Evolutionary conservation across 371 early-diverging fungal genomes (phyloP).

Genomic region (Rhizomucor pusillus): DNA sequence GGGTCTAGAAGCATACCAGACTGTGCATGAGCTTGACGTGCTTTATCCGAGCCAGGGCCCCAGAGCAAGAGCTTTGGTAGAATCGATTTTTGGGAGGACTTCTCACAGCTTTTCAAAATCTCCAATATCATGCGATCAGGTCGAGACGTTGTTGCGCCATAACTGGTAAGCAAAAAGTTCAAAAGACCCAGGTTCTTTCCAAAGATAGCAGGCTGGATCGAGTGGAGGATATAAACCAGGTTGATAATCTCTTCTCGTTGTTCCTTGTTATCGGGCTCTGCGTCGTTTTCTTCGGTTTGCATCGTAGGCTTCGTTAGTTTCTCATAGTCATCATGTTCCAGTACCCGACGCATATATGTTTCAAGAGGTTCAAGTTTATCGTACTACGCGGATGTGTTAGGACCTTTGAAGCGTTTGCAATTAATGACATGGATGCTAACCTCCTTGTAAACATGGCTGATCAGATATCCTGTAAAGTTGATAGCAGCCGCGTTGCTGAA

Average conservation of each 20-base stretch:
- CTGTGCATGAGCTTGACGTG: slow-evolving; percentile 40
- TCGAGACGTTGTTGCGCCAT: slow-evolving; percentile 52
- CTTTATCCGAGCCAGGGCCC: slow-evolving; percentile 55
- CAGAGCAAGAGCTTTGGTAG: slow-evolving; percentile 50
- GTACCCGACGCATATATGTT: slow-evolving; percentile 38
- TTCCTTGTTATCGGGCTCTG: slow-evolving; percentile 12
- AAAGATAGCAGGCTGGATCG: slow-evolving; percentile 40
- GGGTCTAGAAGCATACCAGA: slow-evolving; percentile 33
- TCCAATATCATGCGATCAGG: slow-evolving; percentile 52
- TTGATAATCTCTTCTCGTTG: slow-evolving; percentile 47
- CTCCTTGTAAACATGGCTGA: slow-evolving; percentile 26
- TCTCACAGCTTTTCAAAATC: slow-evolving; percentile 46
- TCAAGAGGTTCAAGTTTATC: slow-evolving; percentile 36
- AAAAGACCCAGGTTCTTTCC: slow-evolving; percentile 47
- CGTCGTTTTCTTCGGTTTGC: slow-evolving; percentile 7
- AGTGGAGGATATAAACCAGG: slow-evolving; percentile 45
- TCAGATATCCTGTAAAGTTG: slow-evolving; percentile 24
- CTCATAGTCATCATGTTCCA: slow-evolving; percentile 37
- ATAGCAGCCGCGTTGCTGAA: slow-evolving; percentile 36
- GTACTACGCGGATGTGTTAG: slow-evolving; percentile 11
- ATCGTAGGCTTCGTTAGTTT: slow-evolving; percentile 24
- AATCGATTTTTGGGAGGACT: slow-evolving; percentile 44
- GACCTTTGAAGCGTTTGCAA: background rate
- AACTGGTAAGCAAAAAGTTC: slow-evolving; percentile 51
- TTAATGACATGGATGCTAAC: slow-evolving; percentile 8